Conservation (phyloP, 2,329 filamentous ascomycete genomes). For the Balansia obtecta region DNA sequence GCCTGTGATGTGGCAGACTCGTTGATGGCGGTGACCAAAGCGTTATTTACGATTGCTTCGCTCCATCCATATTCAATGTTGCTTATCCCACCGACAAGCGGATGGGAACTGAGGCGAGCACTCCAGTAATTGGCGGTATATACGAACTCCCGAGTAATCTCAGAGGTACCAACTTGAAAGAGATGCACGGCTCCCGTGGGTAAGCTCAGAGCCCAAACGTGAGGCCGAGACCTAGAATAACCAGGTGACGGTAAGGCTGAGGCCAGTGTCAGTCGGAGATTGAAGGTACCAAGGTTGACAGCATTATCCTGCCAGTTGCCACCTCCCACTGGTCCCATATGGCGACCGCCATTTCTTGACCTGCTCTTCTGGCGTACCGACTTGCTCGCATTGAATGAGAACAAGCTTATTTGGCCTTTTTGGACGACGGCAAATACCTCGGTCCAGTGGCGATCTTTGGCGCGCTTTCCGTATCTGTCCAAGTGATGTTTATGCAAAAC, state of each 20-base stretch:
- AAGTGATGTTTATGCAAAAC: conserved; percentile 94
- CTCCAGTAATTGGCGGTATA: conserved; percentile 96
- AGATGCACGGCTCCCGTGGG: conserved; percentile 90
- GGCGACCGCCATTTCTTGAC: conserved; percentile 34
- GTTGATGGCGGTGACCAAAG: conserved; percentile 39
- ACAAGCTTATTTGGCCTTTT: conserved; percentile 85
- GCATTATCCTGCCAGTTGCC: conserved; percentile 98
- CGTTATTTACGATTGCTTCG: conserved; percentile 60
- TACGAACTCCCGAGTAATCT: conserved; percentile 92
- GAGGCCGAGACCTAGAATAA: conserved; percentile 78
- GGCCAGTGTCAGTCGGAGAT: conserved; percentile 81
- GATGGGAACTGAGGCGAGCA: conserved; percentile 84
- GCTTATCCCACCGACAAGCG: conserved; percentile 81
- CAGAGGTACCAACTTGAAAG: conserved; percentile 93
- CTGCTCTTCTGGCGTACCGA: conserved; percentile 57
- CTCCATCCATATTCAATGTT: conserved; percentile 98
- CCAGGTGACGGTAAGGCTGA: conserved; percentile 81
- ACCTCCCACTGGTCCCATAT: conserved; percentile 65
- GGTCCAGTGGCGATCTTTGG: conserved; percentile 87
- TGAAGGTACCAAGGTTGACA: conserved; percentile 76
- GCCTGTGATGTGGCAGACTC: conserved; percentile 25
- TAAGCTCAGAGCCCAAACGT: conserved; percentile 89
- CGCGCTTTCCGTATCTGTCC: conserved; percentile 78
- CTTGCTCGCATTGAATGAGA: conserved; percentile 81
- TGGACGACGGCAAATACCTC: conserved; percentile 95